phyloP scores from a whole-genome alignment of 306 rosid species.

The Urtica urens region DNA sequence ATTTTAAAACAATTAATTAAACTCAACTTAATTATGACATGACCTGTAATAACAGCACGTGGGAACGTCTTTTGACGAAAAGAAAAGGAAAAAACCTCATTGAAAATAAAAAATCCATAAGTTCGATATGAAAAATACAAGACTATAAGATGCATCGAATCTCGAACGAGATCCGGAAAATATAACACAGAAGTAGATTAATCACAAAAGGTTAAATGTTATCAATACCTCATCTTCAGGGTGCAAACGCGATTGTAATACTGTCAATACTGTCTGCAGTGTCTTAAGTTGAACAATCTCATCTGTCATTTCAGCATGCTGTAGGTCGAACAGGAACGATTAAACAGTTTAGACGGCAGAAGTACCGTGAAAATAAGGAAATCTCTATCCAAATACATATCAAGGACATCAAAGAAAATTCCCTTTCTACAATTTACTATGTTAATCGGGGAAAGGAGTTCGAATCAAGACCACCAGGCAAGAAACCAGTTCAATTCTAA shows the following conservation, averaged over 20 bases:
- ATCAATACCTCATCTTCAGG: constrained; percentile 75
- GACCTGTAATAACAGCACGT: neutral
- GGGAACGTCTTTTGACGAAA: too few relatives aligned
- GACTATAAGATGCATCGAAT: too few relatives aligned
- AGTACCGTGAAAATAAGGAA: neutral
- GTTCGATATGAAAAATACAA: too few relatives aligned
- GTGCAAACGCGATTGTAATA: constrained; percentile 85
- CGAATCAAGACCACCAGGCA: neutral
- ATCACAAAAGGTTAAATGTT: neutral
- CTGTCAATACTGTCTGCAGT: constrained; percentile 82
- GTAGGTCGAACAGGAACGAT: constrained; percentile 22
- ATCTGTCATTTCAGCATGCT: constrained; percentile 94
- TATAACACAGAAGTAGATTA: too few relatives aligned
- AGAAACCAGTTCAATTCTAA: neutral
- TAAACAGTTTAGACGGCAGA: constrained; percentile 9
- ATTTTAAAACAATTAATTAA: constrained; percentile 4
- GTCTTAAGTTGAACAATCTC: constrained; percentile 93
- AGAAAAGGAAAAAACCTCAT: too few relatives aligned
- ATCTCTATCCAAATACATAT: neutral
- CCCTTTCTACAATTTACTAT: neutral
- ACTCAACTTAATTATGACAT: neutral
- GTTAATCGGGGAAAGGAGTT: neutral
- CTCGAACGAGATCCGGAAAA: too few relatives aligned
- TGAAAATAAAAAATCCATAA: too few relatives aligned
- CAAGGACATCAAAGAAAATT: neutral